A percentile compares a stretch with the other conserved stretches of the same genome.
These are phyloP conservation scores for Mycena latifolia DNA, from an alignment of 768 basidiomycete genomes.

Conservation along the genomic window DNA sequence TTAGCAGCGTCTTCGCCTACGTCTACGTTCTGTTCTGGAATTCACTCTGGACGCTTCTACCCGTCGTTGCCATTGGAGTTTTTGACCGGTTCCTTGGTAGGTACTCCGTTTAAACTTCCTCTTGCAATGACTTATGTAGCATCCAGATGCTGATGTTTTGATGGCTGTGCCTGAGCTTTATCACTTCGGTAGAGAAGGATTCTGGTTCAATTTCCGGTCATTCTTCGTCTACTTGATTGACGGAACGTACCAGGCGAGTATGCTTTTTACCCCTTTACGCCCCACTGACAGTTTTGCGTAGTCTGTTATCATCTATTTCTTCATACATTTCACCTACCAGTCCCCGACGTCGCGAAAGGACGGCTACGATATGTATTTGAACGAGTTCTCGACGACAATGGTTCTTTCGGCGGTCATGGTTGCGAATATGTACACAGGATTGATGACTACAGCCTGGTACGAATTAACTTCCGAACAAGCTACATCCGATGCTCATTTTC, in stretches of 20 bases:
- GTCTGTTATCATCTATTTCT: slow-evolving; percentile 93
- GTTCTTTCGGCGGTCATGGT: slow-evolving; percentile 85
- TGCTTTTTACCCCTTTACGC: neutral
- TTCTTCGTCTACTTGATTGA: slow-evolving; percentile 92
- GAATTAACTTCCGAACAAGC: too few relatives aligned
- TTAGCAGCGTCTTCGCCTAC: slow-evolving; percentile 80
- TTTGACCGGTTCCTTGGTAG: slow-evolving; percentile 92
- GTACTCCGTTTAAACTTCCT: slow-evolving; percentile 53
- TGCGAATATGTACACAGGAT: too few relatives aligned
- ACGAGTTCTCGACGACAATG: slow-evolving; percentile 93
- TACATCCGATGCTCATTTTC: slow-evolving; percentile 86
- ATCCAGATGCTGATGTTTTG: slow-evolving; percentile 81
- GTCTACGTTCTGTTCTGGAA: slow-evolving; percentile 98
- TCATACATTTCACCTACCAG: slow-evolving; percentile 84
- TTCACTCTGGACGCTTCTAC: slow-evolving; percentile 95
- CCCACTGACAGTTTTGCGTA: slow-evolving; percentile 43
- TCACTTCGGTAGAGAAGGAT: slow-evolving; percentile 82
- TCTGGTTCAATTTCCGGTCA: slow-evolving; percentile 82
- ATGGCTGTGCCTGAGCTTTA: slow-evolving; percentile 95
- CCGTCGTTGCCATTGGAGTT: slow-evolving; percentile 96
- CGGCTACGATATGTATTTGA: slow-evolving; percentile 78
- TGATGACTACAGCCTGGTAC: too few relatives aligned
- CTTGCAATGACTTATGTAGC: slow-evolving; percentile 4
- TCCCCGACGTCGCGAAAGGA: slow-evolving; percentile 81
- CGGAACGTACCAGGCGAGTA: slow-evolving; percentile 83